These are phyloP conservation scores for Peltaster fructicola DNA, from an alignment of 2,329 filamentous ascomycete genomes.

Conservation along the genomic window DNA sequence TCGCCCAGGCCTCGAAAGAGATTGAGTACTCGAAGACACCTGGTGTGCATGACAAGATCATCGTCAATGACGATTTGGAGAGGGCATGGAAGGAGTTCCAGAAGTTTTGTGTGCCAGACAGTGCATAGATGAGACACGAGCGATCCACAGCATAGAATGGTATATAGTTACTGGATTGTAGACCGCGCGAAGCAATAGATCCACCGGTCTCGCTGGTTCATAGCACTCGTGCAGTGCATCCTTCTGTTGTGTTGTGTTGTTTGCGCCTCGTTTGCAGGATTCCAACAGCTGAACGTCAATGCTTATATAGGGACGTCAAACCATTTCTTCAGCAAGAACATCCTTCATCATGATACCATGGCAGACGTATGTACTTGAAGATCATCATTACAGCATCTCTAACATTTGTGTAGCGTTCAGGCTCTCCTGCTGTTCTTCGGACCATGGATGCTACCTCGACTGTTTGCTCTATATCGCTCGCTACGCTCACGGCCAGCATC, in stretches of 20 bases:
- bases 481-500: slow-evolving; percentile 24
- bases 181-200: too few relatives aligned
- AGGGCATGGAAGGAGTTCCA: slow-evolving; percentile 35
- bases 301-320: too few relatives aligned
- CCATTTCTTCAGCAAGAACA: too few relatives aligned
- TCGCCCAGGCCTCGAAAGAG: slow-evolving; percentile 56
- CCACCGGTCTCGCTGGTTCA: too few relatives aligned
- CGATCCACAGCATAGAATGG: too few relatives aligned
- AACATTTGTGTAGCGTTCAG: slow-evolving; percentile 20
- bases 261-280: too few relatives aligned
- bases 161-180: too few relatives aligned
- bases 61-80: slow-evolving; percentile 49
- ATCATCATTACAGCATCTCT: background rate
- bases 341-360: slow-evolving; percentile 3
- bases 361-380: slow-evolving; percentile 2
- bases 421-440: slow-evolving; percentile 39
- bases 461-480: slow-evolving; percentile 46
- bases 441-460: slow-evolving; percentile 51
- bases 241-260: too few relatives aligned
- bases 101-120: slow-evolving; percentile 16
- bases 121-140: slow-evolving; percentile 1
- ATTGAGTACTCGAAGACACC: slow-evolving; percentile 52
- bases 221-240: too few relatives aligned
- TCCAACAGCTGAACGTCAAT: too few relatives aligned
- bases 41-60: slow-evolving; percentile 47